These are phyloP conservation scores for Fomitopsis pulvina DNA, from an alignment of 768 basidiomycete genomes.

Conservation along the genomic window DNA sequence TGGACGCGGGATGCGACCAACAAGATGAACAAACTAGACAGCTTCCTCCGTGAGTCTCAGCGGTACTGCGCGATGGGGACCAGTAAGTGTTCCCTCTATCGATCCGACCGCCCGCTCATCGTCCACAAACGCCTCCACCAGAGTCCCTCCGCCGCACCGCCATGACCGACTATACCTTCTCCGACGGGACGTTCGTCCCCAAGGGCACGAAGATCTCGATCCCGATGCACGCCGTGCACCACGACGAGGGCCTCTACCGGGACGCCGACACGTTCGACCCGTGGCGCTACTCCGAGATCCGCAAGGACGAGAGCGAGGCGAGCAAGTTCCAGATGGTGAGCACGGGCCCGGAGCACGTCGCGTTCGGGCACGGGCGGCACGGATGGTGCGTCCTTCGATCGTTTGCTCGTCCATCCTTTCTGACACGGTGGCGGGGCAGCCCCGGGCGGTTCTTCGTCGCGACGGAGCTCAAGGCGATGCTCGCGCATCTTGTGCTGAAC, in stretches of 20 bases:
- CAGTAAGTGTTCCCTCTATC: not conserved
- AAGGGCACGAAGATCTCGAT: conserved; percentile 31
- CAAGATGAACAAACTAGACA: conserved; percentile 26
- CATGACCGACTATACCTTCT: conserved; percentile 20
- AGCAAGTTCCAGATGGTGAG: conserved; percentile 20
- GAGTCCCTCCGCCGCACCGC: not conserved
- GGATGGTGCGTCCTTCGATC: conserved; percentile 14
- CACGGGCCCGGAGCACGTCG: conserved; percentile 24
- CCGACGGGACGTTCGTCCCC: conserved; percentile 30
- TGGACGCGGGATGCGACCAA: conserved; percentile 24
- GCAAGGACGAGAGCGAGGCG: conserved; percentile 14
- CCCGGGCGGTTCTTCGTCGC: conserved; percentile 39
- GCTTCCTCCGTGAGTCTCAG: conserved; percentile 23
- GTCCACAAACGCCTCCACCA: too few relatives aligned
- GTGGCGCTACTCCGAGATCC: conserved; percentile 32
- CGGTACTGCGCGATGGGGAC: not conserved
- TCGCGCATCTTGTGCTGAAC: conserved; percentile 24
- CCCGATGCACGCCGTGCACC: conserved; percentile 27
- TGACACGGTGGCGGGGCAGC: conserved; percentile 1
- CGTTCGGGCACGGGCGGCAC: conserved; percentile 21
- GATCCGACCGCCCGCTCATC: too few relatives aligned
- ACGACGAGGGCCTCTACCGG: conserved; percentile 35
- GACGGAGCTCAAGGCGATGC: conserved; percentile 29
- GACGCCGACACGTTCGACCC: conserved; percentile 35
- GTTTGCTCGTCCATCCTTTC: not conserved